These are phyloP conservation scores for Stylosanthes scabra DNA, from an alignment of 331 rosid genomes.

Conservation along the genomic window DNA sequence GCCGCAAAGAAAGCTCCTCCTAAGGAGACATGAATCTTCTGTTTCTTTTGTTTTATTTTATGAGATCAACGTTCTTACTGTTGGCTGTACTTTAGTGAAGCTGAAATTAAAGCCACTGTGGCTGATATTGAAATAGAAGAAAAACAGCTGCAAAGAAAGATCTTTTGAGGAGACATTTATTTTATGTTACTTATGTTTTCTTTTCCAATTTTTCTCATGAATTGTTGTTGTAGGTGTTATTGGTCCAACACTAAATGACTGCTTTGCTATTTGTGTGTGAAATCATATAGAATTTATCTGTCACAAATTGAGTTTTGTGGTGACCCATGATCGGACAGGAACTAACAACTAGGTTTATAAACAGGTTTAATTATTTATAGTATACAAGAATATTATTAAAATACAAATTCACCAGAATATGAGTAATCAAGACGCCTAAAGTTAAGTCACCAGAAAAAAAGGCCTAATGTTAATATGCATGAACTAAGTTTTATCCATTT, in stretches of 20 bases:
- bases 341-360: neutral
- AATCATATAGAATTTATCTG: neutral
- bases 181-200: conserved; percentile 26
- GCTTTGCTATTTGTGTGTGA: neutral
- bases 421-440: too few relatives aligned
- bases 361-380: neutral
- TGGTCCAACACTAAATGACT: conserved; percentile 32
- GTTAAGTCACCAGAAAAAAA: too few relatives aligned
- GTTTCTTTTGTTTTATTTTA: conserved; percentile 14
- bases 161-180: conserved; percentile 61
- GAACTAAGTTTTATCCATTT: too few relatives aligned
- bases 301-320: conserved; percentile 3
- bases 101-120: conserved; percentile 41
- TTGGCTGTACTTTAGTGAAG: conserved; percentile 40
- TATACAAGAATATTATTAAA: neutral
- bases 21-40: conserved; percentile 72
- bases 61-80: conserved; percentile 15
- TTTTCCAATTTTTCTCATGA: neutral
- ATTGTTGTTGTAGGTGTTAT: conserved; percentile 31
- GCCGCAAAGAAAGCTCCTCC: conserved; percentile 95
- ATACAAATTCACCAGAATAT: too few relatives aligned
- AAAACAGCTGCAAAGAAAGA: conserved; percentile 76
- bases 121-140: conserved; percentile 75
- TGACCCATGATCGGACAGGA: neutral
- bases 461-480: too few relatives aligned